Conservation (phyloP, 768 basidiomycete genomes). For the Daedaleopsis nitida region DNA sequence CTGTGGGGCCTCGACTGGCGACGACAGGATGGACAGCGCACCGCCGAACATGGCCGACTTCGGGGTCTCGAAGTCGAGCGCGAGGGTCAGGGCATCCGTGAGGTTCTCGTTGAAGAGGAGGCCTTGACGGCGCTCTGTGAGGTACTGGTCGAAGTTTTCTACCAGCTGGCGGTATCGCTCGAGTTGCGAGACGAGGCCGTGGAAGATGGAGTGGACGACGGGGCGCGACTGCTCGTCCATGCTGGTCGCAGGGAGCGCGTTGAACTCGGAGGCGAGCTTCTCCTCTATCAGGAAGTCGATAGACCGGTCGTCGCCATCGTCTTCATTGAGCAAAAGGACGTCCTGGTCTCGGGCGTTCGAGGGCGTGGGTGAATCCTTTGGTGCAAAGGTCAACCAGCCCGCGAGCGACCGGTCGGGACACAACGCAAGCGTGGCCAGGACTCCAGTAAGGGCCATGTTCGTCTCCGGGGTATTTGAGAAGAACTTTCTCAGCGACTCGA, state of each 20-base stretch:
- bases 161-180: slow-evolving; percentile 77
- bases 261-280: slow-evolving; percentile 57
- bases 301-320: slow-evolving; percentile 78
- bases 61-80: slow-evolving; percentile 56
- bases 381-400: slow-evolving; percentile 83
- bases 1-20: slow-evolving; percentile 29
- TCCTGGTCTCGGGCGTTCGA: slow-evolving; percentile 20
- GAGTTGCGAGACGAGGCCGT: slow-evolving; percentile 78
- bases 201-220: slow-evolving; percentile 78
- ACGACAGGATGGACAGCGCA: slow-evolving; percentile 22
- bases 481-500: slow-evolving; percentile 75
- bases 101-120: slow-evolving; percentile 91
- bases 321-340: slow-evolving; percentile 33
- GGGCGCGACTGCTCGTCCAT: slow-evolving; percentile 76
- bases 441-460: slow-evolving; percentile 87
- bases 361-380: slow-evolving; percentile 38
- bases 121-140: slow-evolving; percentile 85
- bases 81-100: slow-evolving; percentile 81
- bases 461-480: slow-evolving; percentile 84
- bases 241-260: slow-evolving; percentile 62
- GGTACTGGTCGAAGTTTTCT: slow-evolving; percentile 79
- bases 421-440: slow-evolving; percentile 76
- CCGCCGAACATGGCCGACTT: slow-evolving; percentile 31
- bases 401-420: slow-evolving; percentile 85
- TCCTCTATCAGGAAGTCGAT: slow-evolving; percentile 76